A percentile compares a stretch with the other conserved stretches of the same genome.
phyloP scores from a whole-genome alignment of 371 early-diverging fungal species.

The Mucor indicus region DNA sequence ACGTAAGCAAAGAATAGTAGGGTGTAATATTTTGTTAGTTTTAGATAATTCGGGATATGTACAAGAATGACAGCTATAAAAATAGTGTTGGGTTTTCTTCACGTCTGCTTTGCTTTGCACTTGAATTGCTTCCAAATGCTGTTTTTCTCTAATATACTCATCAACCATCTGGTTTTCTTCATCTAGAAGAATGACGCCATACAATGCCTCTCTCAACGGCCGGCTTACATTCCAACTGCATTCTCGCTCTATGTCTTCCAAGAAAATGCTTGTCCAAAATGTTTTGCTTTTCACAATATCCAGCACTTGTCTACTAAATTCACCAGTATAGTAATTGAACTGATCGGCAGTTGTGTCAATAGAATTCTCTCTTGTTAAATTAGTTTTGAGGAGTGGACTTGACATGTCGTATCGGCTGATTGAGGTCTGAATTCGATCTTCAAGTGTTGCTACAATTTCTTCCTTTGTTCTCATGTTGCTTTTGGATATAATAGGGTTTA shows the following conservation, averaged over 20 bases:
- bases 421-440: conserved; percentile 22
- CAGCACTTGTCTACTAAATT: conserved; percentile 36
- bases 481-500: conserved; percentile 17
- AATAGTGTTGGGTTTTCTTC: conserved; percentile 4
- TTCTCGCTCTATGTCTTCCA: conserved; percentile 51
- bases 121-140: conserved; percentile 20
- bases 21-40: conserved; percentile 3
- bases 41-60: no score
- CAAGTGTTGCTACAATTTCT: conserved; percentile 18
- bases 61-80: not conserved
- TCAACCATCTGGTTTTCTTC: conserved; percentile 1
- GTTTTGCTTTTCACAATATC: conserved; percentile 40
- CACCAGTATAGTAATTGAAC: not conserved
- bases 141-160: conserved; percentile 39
- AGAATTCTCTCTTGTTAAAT: not conserved
- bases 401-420: conserved; percentile 27
- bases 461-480: conserved; percentile 18
- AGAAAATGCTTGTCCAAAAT: conserved; percentile 54
- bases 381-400: conserved; percentile 7
- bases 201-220: conserved; percentile 43
- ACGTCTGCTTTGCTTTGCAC: not conserved
- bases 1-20: conserved; percentile 31
- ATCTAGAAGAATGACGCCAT: conserved; percentile 20
- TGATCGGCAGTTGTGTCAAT: not conserved
- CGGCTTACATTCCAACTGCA: conserved; percentile 48